These are phyloP conservation scores for Trichoderma asperellum DNA, from an alignment of 2,329 filamentous ascomycete genomes.

Conservation along the genomic window DNA sequence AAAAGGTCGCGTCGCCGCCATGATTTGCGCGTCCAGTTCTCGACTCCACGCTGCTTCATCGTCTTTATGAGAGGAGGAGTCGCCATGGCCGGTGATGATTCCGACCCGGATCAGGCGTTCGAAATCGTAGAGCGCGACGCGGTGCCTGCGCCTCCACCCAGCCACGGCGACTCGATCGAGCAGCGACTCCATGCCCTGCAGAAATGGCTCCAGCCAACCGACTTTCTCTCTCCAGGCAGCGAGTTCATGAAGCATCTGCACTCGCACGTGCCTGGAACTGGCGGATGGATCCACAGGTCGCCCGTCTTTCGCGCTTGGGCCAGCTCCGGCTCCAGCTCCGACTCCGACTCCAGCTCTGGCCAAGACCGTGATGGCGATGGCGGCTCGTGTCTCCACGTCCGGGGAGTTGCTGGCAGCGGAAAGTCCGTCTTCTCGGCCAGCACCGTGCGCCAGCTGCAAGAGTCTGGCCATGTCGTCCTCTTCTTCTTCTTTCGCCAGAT, in stretches of 20 bases:
- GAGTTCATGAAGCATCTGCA: background rate
- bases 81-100: background rate
- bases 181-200: background rate
- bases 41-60: background rate
- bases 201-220: background rate
- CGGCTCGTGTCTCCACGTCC: constrained; percentile 3
- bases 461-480: background rate
- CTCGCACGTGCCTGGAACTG: background rate
- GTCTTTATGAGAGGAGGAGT: background rate
- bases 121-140: constrained; percentile 10
- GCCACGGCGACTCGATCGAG: background rate
- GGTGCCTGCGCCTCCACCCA: constrained; percentile 1
- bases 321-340: background rate
- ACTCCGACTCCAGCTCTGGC: background rate
- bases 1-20: background rate
- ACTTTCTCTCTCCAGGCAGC: background rate
- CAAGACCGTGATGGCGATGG: background rate
- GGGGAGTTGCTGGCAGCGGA: constrained; percentile 9
- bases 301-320: background rate
- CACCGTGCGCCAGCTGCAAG: constrained; percentile 2
- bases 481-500: constrained; percentile 15
- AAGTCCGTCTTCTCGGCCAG: constrained; percentile 3
- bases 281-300: background rate
- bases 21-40: background rate
- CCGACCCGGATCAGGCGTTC: background rate